phyloP scores from a whole-genome alignment of 163 green algal species.

The Coccomyxa subellipsoidea region DNA sequence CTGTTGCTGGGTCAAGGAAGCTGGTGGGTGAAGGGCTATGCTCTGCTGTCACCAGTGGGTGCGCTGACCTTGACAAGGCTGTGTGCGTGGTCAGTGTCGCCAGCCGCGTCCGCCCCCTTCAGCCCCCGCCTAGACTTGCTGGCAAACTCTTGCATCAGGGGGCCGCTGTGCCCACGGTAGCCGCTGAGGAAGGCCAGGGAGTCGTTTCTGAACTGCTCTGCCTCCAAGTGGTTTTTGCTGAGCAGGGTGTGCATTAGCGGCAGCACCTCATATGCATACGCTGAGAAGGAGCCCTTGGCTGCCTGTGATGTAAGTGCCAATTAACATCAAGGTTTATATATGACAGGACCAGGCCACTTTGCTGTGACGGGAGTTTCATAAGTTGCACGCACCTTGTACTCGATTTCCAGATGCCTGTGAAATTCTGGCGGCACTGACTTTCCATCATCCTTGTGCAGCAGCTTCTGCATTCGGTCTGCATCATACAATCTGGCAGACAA shows the following conservation, averaged over 20 bases:
- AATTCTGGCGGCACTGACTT: neutral
- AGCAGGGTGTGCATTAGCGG: constrained; percentile 7
- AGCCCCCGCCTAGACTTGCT: neutral
- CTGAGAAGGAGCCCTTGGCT: neutral
- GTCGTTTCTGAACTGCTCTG: neutral
- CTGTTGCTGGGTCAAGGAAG: too few relatives aligned
- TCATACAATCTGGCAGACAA: neutral
- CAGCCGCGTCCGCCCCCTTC: neutral
- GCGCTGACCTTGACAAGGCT: neutral
- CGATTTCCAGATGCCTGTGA: neutral
- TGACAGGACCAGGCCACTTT: neutral
- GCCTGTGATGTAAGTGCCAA: neutral
- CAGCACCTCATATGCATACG: constrained; percentile 8
- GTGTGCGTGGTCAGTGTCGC: neutral
- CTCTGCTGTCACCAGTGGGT: too few relatives aligned
- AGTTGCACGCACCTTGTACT: neutral
- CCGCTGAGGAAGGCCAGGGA: neutral
- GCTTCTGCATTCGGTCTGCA: neutral
- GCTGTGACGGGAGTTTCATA: too few relatives aligned
- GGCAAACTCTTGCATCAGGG: neutral
- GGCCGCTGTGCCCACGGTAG: neutral
- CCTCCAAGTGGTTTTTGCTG: neutral
- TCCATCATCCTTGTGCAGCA: neutral
- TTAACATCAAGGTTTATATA: neutral
- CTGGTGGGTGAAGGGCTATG: too few relatives aligned